These are phyloP conservation scores for Alternaria conjuncta DNA, from an alignment of 2,329 filamentous ascomycete genomes.

Conservation along the genomic window DNA sequence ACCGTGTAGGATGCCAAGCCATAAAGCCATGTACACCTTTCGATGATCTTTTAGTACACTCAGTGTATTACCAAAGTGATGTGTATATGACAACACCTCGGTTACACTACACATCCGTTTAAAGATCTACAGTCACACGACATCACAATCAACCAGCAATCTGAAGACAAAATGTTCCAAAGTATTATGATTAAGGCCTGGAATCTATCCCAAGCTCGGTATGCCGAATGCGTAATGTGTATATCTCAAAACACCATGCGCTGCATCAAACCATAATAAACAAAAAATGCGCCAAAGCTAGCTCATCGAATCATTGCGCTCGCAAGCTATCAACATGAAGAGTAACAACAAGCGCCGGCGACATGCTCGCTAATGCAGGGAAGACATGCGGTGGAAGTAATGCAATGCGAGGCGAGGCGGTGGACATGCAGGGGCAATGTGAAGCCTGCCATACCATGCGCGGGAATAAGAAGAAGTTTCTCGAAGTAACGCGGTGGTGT, in stretches of 20 bases:
- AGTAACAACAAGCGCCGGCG: neutral
- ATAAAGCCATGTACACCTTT: neutral
- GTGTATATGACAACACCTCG: neutral
- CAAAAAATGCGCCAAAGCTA: neutral
- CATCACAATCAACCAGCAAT: neutral
- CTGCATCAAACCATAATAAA: neutral
- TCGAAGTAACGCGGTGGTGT: neutral
- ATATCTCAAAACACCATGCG: neutral
- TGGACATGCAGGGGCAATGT: neutral
- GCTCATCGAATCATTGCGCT: neutral
- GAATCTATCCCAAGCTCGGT: neutral
- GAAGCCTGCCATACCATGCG: constrained; percentile 1
- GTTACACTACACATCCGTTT: neutral
- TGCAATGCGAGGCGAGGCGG: constrained; percentile 1
- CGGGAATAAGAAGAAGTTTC: neutral
- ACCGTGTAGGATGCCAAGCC: too few relatives aligned
- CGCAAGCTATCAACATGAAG: neutral
- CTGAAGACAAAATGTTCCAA: neutral
- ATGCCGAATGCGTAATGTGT: neutral
- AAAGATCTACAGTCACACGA: neutral
- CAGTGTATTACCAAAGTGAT: neutral
- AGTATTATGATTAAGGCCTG: constrained; percentile 7
- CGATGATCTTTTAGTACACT: neutral
- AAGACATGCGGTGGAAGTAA: neutral
- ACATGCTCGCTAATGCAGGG: constrained; percentile 3